A percentile compares a stretch with the other conserved stretches of the same genome.
Conservation (phyloP, 352 stramenopile species). For the Aphanomyces invadans region DNA sequence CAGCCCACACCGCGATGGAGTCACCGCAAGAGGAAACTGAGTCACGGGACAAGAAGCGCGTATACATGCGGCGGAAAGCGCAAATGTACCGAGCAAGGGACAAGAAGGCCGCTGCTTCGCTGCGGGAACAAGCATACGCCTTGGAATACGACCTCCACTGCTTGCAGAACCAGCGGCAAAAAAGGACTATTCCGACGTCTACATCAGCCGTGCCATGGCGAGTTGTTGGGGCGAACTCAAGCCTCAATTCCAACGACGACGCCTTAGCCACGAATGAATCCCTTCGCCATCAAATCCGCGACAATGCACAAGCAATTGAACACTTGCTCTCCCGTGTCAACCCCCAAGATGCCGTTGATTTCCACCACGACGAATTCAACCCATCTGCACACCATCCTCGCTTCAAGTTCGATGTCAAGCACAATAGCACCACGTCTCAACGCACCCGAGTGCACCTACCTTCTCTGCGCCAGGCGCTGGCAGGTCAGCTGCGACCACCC, state of each 20-base stretch:
- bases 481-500: background rate
- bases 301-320: background rate
- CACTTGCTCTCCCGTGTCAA: background rate
- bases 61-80: conserved; percentile 8
- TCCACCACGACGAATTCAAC: background rate
- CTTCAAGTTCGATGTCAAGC: background rate
- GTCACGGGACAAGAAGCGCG: conserved; percentile 9
- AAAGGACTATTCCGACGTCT: background rate
- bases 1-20: too few relatives aligned
- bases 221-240: background rate
- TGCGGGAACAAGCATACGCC: background rate
- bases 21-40: too few relatives aligned
- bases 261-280: background rate
- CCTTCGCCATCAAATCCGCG: background rate
- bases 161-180: background rate
- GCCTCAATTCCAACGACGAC: background rate
- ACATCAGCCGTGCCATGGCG: background rate
- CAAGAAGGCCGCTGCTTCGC: background rate
- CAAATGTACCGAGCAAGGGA: conserved; percentile 10
- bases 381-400: background rate
- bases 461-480: background rate
- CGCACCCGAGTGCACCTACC: background rate
- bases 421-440: background rate
- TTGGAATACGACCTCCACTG: conserved; percentile 1
- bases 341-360: background rate